Conservation (phyloP, 495 filamentous ascomycete species). For the Thermochaetoides thermophila region DNA sequence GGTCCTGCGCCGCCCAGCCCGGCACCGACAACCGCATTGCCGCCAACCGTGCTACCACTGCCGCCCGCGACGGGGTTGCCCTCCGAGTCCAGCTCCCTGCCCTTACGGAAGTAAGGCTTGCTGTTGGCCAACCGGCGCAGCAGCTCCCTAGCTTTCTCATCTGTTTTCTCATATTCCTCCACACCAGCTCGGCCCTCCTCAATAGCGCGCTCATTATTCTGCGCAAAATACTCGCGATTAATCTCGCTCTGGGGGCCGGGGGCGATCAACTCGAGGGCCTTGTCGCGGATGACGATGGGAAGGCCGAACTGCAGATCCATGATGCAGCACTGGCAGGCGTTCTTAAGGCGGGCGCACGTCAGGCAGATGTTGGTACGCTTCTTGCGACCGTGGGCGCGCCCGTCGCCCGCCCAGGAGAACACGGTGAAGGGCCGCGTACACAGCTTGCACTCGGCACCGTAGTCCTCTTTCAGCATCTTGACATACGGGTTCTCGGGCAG, state of each 20-base stretch:
- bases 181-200: conserved; percentile 70
- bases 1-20: conserved; percentile 43
- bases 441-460: conserved; percentile 67
- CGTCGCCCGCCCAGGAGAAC: conserved; percentile 80
- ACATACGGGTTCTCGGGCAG: conserved; percentile 95
- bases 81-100: conserved; percentile 47
- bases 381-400: conserved; percentile 64
- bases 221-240: conserved; percentile 94
- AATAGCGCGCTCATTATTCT: conserved; percentile 88
- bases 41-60: conserved; percentile 24
- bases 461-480: conserved; percentile 94
- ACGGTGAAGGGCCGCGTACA: conserved; percentile 94
- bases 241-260: conserved; percentile 80
- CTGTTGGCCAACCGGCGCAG: conserved; percentile 73
- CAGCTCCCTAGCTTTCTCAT: conserved; percentile 86
- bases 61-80: conserved; percentile 26
- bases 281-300: conserved; percentile 85
- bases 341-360: conserved; percentile 89
- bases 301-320: conserved; percentile 89
- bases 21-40: conserved; percentile 30
- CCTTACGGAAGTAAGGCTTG: conserved; percentile 85
- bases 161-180: conserved; percentile 87
- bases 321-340: conserved; percentile 99
- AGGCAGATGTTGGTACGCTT: conserved; percentile 85
- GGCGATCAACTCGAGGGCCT: conserved; percentile 93